A percentile compares a stretch with the other conserved stretches of the same genome.
Conservation (phyloP, 2,329 filamentous ascomycete genomes). For the Trichocomaceae sp. region DNA sequence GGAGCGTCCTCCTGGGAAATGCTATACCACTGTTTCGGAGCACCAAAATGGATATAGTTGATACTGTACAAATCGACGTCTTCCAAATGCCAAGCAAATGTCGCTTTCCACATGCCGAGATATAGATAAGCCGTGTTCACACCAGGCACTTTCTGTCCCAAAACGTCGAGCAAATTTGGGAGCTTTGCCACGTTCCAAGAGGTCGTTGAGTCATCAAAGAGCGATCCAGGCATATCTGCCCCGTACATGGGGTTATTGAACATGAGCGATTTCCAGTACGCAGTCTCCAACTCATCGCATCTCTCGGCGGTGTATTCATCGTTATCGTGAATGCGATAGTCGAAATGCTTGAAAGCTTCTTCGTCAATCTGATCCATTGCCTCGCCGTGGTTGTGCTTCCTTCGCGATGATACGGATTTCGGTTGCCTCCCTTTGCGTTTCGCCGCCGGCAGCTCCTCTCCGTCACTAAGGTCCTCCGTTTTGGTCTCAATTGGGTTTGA, state of each 20-base stretch:
- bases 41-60: slow-evolving; percentile 98
- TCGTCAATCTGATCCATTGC: slow-evolving; percentile 77
- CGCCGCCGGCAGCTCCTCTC: slow-evolving; percentile 34
- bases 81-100: slow-evolving; percentile 97
- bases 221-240: slow-evolving; percentile 89
- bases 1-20: slow-evolving; percentile 93
- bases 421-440: slow-evolving; percentile 52
- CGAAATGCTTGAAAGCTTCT: slow-evolving; percentile 80
- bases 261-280: slow-evolving; percentile 95
- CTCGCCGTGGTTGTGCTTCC: slow-evolving; percentile 78
- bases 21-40: slow-evolving; percentile 99
- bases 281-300: slow-evolving; percentile 87
- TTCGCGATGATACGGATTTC: slow-evolving; percentile 73
- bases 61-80: slow-evolving; percentile 99
- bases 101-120: slow-evolving; percentile 99
- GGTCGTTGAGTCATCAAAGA: slow-evolving; percentile 80
- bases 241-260: slow-evolving; percentile 94
- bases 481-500: slow-evolving; percentile 49
- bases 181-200: slow-evolving; percentile 93
- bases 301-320: slow-evolving; percentile 86
- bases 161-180: slow-evolving; percentile 84
- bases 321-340: slow-evolving; percentile 76
- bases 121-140: slow-evolving; percentile 98
- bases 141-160: slow-evolving; percentile 91
- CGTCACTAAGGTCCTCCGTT: slow-evolving; percentile 48